Evolutionary conservation across 129 eudicot species (phyloP), one percentile per base, ranked within the genome.

Genomic region (Chrysanthemum makinoi): DNA sequence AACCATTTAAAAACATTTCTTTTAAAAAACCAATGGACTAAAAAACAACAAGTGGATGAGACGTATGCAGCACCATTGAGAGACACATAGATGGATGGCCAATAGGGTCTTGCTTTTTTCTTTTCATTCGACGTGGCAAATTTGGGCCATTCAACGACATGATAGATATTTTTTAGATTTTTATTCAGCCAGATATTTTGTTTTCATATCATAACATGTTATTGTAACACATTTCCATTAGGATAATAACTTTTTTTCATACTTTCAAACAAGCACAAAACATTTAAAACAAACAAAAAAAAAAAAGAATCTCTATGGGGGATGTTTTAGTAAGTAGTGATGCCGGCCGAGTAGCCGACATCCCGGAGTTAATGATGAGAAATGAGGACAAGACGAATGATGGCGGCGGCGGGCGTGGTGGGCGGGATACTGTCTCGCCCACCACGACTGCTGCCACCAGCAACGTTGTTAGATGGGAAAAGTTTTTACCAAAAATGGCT

Each of bases 391-490:
- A 68, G 72, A 51, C 19, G 13, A 33, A 72, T 30, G 79, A 64
- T 18, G 84, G 77, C 3, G 70, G 77, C 3, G 70, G 64, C 14
- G 65, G 73, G 3, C 6, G 39, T 15, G 70, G 62, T 12, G 59
- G 80, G 80, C 53, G 80, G 3, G 81, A 35, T 11, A 39, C 44
- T 6, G 44, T 6, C 44, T 77, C 74, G 15, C 80, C 72, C 17
- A 30, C 63, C 13, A 69, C 72, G 51, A 55, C 63, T 17, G 2
- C 2, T 35, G 44, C 9, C 62, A 72, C 68, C 33, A 64, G 65
- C 39, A 75, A 78, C 65, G 69, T 84, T 14, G 75, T 86, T 66
- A 73, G 86, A 79, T 89, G 96, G 96, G 95, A 86, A 75, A 92
- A 78, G 72, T 89, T 89, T n/a, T 72, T 92, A 10, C 88, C 95